phyloP scores from a whole-genome alignment of 345 rosid genomes.

The Excoecaria agallocha region DNA sequence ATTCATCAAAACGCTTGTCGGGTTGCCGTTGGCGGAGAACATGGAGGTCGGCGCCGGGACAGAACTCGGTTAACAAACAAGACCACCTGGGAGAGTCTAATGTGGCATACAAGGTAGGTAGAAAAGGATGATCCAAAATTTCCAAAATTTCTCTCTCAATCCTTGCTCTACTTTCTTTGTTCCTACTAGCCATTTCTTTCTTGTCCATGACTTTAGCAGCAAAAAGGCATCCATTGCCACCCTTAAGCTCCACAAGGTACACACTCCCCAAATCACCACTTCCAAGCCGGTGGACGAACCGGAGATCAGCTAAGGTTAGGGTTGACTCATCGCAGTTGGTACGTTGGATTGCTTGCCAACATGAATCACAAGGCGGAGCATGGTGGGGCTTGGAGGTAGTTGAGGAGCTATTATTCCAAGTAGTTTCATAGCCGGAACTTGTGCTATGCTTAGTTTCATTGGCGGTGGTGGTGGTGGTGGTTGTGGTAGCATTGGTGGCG shows the following conservation, averaged over 20 bases:
- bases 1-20: slow-evolving; percentile 56
- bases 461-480: slow-evolving; percentile 25
- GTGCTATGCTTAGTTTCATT: slow-evolving; percentile 32
- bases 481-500: slow-evolving; percentile 28
- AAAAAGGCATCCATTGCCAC: slow-evolving; percentile 48
- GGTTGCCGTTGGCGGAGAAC: slow-evolving; percentile 71
- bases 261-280: slow-evolving; percentile 92
- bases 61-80: slow-evolving; percentile 74
- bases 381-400: slow-evolving; percentile 33
- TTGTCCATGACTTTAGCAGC: slow-evolving; percentile 89
- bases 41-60: slow-evolving; percentile 87
- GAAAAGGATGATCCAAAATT: slow-evolving; percentile 74
- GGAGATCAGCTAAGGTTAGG: slow-evolving; percentile 51
- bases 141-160: slow-evolving; percentile 71
- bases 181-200: slow-evolving; percentile 57
- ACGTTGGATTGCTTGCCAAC: slow-evolving; percentile 52
- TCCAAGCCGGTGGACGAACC: slow-evolving; percentile 67
- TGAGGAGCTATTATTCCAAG: slow-evolving; percentile 26
- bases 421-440: slow-evolving; percentile 40
- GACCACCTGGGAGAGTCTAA: slow-evolving; percentile 69
- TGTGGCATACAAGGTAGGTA: slow-evolving; percentile 71
- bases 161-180: slow-evolving; percentile 63
- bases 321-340: slow-evolving; percentile 21
- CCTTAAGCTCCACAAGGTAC: slow-evolving; percentile 66
- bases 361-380: slow-evolving; percentile 47